phyloP scores from a whole-genome alignment of 305 asterid species.

The Solanum hybrid region DNA sequence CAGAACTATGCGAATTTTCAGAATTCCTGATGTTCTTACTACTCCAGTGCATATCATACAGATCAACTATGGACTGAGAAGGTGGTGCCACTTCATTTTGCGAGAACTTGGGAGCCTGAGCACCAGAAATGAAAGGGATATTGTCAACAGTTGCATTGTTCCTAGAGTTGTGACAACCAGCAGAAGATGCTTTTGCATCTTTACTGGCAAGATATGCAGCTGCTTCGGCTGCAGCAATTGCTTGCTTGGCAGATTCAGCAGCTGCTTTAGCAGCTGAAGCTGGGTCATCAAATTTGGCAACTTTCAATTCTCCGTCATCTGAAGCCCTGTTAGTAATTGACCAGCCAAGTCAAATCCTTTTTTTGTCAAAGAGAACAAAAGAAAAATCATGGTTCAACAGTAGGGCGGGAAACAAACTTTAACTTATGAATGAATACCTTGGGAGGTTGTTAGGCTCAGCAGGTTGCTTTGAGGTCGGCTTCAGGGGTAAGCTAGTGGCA shows the following conservation, averaged over 20 bases:
- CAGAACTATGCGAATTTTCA: conserved; percentile 13
- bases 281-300: conserved; percentile 34
- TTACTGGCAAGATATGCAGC: conserved; percentile 52
- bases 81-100: conserved; percentile 10
- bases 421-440: neutral
- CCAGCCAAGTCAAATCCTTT: neutral
- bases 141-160: neutral
- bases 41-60: conserved; percentile 16
- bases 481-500: conserved; percentile 65
- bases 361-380: neutral
- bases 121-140: neutral
- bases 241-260: conserved; percentile 60
- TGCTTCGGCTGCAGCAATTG: conserved; percentile 86
- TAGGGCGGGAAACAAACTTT: neutral
- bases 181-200: conserved; percentile 31
- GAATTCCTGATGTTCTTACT: conserved; percentile 13
- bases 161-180: conserved; percentile 7
- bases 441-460: conserved; percentile 30
- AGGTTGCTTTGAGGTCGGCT: conserved; percentile 33
- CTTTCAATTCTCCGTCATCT: conserved; percentile 33
- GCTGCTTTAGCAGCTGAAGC: conserved; percentile 87
- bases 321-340: conserved; percentile 6
- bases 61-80: conserved; percentile 14
- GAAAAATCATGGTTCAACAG: neutral
- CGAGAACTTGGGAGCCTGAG: conserved; percentile 5